These are phyloP conservation scores for Talaromyces wortmannii DNA, from an alignment of 495 filamentous ascomycete species.

Conservation along the genomic window DNA sequence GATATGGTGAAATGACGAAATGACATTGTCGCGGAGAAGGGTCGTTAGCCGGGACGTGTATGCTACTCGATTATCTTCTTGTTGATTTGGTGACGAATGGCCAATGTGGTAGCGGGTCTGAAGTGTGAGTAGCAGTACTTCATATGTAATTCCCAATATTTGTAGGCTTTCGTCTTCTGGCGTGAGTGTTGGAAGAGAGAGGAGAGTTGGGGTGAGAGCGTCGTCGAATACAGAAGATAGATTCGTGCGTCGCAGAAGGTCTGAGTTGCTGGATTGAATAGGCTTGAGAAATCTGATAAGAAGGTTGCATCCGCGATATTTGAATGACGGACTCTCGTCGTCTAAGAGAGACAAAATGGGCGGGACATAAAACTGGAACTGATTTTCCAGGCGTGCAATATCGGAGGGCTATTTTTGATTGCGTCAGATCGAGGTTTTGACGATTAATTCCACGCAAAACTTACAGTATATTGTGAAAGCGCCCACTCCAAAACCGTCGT, in stretches of 20 bases:
- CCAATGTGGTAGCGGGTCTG: conserved; percentile 25
- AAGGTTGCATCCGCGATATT: conserved; percentile 53
- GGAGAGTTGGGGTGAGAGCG: conserved; percentile 64
- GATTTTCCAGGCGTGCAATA: conserved; percentile 27
- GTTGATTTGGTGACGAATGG: neutral
- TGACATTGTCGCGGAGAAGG: conserved; percentile 33
- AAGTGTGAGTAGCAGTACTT: conserved; percentile 54
- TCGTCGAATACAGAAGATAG: conserved; percentile 74
- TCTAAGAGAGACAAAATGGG: conserved; percentile 76
- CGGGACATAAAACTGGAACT: conserved; percentile 81
- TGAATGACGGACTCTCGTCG: conserved; percentile 49
- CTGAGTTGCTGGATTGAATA: conserved; percentile 35
- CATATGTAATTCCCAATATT: conserved; percentile 60
- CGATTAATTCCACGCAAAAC: neutral
- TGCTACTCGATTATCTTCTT: conserved; percentile 4
- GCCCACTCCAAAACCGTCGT: conserved; percentile 63
- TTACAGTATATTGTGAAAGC: conserved; percentile 37
- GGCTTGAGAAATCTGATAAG: conserved; percentile 55
- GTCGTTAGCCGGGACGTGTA: conserved; percentile 16
- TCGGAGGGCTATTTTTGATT: conserved; percentile 17
- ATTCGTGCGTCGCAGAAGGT: conserved; percentile 63
- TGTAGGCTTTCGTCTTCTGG: conserved; percentile 61
- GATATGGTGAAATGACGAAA: conserved; percentile 41
- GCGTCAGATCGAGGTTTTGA: neutral
- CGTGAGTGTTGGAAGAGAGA: conserved; percentile 72